Percentiles rank a stretch among this genome's conserved stretches.
Evolutionary conservation across 176 grass and related monocot species (phyloP).

Genomic region (Leersia perrieri): DNA sequence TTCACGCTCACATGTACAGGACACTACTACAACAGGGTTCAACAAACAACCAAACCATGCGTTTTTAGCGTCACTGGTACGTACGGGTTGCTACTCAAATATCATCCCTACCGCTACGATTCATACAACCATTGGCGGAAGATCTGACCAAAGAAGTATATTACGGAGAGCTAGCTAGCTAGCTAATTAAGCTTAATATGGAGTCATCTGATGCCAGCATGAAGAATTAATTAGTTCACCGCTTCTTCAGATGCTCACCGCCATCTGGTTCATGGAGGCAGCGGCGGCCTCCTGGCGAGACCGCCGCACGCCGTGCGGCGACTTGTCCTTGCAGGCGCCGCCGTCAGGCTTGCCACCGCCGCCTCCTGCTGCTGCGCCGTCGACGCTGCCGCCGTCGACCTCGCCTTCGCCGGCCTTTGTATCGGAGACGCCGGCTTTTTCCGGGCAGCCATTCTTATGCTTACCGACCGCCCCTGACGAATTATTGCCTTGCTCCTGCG

Average conservation of each 20-base stretch:
- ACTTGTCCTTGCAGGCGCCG: conserved; percentile 27
- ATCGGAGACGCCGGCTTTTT: background rate
- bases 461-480: background rate
- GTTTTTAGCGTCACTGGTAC: background rate
- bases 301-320: background rate
- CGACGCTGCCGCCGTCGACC: background rate
- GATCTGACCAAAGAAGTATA: background rate
- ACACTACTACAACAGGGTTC: background rate
- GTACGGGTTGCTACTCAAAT: background rate
- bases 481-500: conserved; percentile 21
- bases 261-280: conserved; percentile 36
- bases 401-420: background rate
- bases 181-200: conserved; percentile 15
- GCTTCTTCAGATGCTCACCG: conserved; percentile 40
- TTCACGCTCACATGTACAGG: background rate
- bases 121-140: background rate
- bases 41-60: background rate
- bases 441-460: conserved; percentile 27
- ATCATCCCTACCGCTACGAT: background rate
- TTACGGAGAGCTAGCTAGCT: conserved; percentile 29
- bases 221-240: background rate
- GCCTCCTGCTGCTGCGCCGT: background rate
- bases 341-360: conserved; percentile 15
- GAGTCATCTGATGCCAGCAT: background rate
- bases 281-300: conserved; percentile 31